Percentiles rank a stretch among this genome's conserved stretches.
phyloP scores from a whole-genome alignment of 140 eudicot species.

The Senecio squalidus region DNA sequence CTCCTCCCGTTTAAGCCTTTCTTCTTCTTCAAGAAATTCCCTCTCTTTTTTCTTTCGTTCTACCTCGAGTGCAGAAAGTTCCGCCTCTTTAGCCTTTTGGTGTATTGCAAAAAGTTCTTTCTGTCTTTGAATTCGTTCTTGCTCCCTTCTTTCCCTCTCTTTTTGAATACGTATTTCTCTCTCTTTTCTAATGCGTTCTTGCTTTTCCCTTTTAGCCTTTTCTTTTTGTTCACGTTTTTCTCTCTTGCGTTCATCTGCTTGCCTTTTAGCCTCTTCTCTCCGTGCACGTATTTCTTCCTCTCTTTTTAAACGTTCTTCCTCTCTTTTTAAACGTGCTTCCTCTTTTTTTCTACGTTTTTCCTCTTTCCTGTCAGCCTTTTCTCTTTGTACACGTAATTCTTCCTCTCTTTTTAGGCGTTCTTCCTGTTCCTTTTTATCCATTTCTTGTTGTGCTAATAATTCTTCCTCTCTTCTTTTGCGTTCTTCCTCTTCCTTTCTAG shows the following conservation, averaged over 20 bases:
- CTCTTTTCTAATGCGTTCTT: too few species aligned
- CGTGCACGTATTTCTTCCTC: too few species aligned
- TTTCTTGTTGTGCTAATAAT: too few species aligned
- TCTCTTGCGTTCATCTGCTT: too few species aligned
- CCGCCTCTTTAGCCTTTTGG: slow-evolving; percentile 7
- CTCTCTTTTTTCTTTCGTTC: slow-evolving; percentile 12
- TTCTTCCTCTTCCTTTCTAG: too few species aligned
- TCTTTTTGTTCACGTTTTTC: too few species aligned
- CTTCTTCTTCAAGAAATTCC: slow-evolving; percentile 13
- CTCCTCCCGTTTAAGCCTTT: slow-evolving; percentile 17
- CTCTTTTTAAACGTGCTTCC: too few species aligned
- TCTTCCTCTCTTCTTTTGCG: too few species aligned
- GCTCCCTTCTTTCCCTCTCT: slow-evolving; percentile 14
- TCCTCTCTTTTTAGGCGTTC: too few species aligned
- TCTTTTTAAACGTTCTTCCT: too few species aligned
- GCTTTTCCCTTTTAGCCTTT: slow-evolving; percentile 1
- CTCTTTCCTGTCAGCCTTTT: not conserved
- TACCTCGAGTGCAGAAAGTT: slow-evolving; percentile 6
- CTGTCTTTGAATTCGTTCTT: slow-evolving; percentile 13
- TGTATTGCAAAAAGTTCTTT: slow-evolving; percentile 9
- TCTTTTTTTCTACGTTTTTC: too few species aligned
- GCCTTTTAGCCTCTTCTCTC: slow-evolving; percentile 12
- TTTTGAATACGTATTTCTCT: too few species aligned
- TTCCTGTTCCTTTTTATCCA: slow-evolving; percentile 8
- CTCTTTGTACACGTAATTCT: not conserved